Percentiles rank a stretch among this genome's conserved stretches.
Conservation (phyloP, 2,329 filamentous ascomycete species). For the Colletotrichum melonis region DNA sequence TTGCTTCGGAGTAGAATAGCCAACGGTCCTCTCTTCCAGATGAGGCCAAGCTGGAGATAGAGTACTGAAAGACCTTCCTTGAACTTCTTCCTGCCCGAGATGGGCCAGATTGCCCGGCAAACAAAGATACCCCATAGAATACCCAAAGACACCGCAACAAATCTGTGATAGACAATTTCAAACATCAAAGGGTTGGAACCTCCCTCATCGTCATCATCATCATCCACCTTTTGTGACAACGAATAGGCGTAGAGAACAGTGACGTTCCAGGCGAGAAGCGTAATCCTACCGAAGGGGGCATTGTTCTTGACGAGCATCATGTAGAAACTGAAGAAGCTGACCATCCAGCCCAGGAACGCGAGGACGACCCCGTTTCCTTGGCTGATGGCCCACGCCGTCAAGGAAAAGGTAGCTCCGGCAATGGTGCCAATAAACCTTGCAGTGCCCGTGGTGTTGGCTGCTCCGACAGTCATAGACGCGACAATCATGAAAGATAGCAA, state of each 20-base stretch:
- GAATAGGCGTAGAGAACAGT: slow-evolving; percentile 95
- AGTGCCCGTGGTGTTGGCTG: slow-evolving; percentile 91
- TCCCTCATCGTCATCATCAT: slow-evolving; percentile 89
- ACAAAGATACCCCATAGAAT: slow-evolving; percentile 94
- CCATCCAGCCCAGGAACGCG: slow-evolving; percentile 83
- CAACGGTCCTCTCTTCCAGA: slow-evolving; percentile 95
- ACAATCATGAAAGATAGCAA: slow-evolving; percentile 98
- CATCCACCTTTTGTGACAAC: slow-evolving; percentile 80
- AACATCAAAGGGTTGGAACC: slow-evolving; percentile 85
- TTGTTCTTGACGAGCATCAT: slow-evolving; percentile 87
- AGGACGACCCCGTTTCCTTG: slow-evolving; percentile 79
- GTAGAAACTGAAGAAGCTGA: slow-evolving; percentile 87
- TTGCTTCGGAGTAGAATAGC: slow-evolving; percentile 75
- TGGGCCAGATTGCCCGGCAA: slow-evolving; percentile 92
- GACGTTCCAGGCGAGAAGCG: slow-evolving; percentile 95
- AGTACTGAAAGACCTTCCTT: slow-evolving; percentile 90
- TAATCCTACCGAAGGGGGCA: slow-evolving; percentile 91
- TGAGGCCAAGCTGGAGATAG: slow-evolving; percentile 93
- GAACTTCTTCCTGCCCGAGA: slow-evolving; percentile 88
- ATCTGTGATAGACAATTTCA: slow-evolving; percentile 88
- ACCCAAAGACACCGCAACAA: slow-evolving; percentile 86
- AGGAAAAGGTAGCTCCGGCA: slow-evolving; percentile 80
- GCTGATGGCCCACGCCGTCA: slow-evolving; percentile 82
- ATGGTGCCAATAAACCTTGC: slow-evolving; percentile 89
- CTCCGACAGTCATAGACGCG: slow-evolving; percentile 96